Evolutionary conservation across 495 filamentous ascomycete species (phyloP), one percentile per base, ranked within the genome.

Genomic region (Penicillium bialowiezense): DNA sequence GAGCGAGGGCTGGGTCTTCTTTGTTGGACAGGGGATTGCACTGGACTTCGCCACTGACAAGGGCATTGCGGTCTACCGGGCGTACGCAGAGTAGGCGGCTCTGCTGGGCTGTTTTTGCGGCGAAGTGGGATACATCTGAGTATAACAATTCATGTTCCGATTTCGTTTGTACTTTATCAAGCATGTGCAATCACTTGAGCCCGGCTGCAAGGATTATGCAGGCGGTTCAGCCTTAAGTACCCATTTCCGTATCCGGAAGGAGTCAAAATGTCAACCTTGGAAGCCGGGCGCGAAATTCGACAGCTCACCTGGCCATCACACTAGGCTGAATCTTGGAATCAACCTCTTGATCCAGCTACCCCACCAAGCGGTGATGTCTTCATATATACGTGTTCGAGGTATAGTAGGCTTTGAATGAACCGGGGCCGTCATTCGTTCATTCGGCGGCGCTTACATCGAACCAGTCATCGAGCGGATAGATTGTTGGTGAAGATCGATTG

Each of bases 1-100:
- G 24, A 74, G 73, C 10, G 79, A 86, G 63, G 88, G 75, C 2
- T 79, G 65, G 54, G 80, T 89, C 7, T 90, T 73, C 54, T 90
- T 88, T 63, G 71, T 90, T 5, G 86, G 83, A 8, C 76, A 78
- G 15, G 84, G 81, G 1, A 68, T 80, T 42, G 64, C 73, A 49
- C 42, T 84, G 29, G 64, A 73, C 26, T 77, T 79, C 50, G 59
- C 64, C 37, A 73, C 76, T 3, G 61, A 74, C 21, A 59, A 65
- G 33, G 81, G 72, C 1, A 50, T 87, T 69, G 72, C 81, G 41
- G 60, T 81, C 17, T 80, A 82, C 57, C 72, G 74, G 56, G 77
- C 82, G 12, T 82, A 73, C 66, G 74, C 72, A 12, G 78, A 80
- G 57, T 79, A 66, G 44, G 5, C 15, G 45, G 19, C 14, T 32